phyloP scores from a whole-genome alignment of 495 filamentous ascomycete genomes.

The Aspergillus egyptiacus region DNA sequence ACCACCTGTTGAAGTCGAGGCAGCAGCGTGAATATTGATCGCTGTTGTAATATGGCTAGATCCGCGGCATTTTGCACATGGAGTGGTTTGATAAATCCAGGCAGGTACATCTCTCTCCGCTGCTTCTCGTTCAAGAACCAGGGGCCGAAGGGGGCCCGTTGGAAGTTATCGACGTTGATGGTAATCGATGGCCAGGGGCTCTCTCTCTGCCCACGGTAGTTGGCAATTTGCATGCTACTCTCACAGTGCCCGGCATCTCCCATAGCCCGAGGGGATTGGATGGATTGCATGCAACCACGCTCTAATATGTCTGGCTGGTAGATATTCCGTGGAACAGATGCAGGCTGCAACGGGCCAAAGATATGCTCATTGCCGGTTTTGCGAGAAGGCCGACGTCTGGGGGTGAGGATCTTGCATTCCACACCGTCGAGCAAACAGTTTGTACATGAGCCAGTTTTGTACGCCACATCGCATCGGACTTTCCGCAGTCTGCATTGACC shows the following conservation, averaged over 20 bases:
- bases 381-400: not conserved
- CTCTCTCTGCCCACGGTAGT: too few species aligned
- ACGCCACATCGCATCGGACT: not conserved
- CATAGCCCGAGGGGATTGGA: too few species aligned
- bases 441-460: not conserved
- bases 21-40: not conserved
- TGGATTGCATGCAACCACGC: too few species aligned
- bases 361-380: not conserved
- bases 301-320: too few species aligned
- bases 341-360: too few species aligned
- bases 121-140: not conserved
- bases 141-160: not conserved
- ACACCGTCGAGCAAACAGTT: not conserved
- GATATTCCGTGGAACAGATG: too few species aligned
- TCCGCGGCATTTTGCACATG: not conserved
- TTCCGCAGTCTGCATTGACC: not conserved
- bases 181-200: too few species aligned
- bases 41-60: not conserved
- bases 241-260: too few species aligned
- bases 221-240: not conserved
- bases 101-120: not conserved
- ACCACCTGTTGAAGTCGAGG: not conserved
- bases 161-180: not conserved
- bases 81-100: not conserved
- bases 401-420: not conserved